A percentile compares a stretch with the other conserved stretches of the same genome.
These are phyloP conservation scores for Skeletonema tropicum DNA, from an alignment of 108 stramenopile genomes.

Conservation along the genomic window DNA sequence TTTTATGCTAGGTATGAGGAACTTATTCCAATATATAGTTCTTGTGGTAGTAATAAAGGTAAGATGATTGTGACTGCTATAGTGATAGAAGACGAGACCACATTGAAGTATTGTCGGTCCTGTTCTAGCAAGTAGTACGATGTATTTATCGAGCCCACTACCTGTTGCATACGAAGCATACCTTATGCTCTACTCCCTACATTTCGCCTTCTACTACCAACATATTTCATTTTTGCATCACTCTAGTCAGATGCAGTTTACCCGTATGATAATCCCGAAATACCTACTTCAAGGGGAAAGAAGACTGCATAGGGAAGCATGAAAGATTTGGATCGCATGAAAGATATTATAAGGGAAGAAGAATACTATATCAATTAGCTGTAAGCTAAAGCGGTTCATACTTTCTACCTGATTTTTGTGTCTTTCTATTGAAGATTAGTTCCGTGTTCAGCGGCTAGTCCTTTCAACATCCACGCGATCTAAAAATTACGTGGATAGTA, in stretches of 20 bases:
- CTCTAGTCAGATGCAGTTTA: neutral
- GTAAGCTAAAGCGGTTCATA: no score
- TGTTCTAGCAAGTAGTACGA: neutral
- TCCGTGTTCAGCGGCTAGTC: no score
- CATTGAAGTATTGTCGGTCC: neutral
- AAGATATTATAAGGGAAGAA: neutral
- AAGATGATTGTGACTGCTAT: neutral
- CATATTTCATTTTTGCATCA: neutral
- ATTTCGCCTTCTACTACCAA: neutral
- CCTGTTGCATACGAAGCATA: neutral
- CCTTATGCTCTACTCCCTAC: neutral
- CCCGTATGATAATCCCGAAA: conserved; percentile 1
- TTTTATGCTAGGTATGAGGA: neutral
- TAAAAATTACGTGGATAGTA: no score
- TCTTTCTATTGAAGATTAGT: no score
- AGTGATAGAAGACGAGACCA: neutral
- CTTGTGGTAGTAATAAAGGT: neutral
- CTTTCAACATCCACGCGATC: no score
- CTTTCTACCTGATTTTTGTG: no score
- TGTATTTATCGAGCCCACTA: neutral
- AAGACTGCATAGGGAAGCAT: neutral
- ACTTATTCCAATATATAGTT: neutral
- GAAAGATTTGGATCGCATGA: conserved; percentile 6
- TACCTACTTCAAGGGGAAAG: neutral
- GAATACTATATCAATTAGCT: neutral